Conservation (phyloP, 2,329 filamentous ascomycete species). For the Beauveria bassiana region DNA sequence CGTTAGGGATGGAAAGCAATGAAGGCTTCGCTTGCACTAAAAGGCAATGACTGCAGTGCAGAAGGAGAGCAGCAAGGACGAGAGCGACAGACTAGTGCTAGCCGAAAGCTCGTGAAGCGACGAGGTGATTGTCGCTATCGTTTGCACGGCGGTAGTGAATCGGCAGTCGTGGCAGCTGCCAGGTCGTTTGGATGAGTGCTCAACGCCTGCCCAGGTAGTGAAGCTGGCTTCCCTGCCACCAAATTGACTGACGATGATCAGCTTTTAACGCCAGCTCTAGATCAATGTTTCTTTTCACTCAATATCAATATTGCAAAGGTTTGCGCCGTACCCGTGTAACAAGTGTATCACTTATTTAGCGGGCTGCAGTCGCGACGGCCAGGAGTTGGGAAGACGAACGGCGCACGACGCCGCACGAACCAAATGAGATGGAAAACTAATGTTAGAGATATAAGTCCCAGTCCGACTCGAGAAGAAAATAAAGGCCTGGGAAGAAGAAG, state of each 20-base stretch:
- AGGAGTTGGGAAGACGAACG: neutral
- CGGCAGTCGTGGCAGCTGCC: conserved; percentile 7
- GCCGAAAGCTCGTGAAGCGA: neutral
- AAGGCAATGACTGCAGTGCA: neutral
- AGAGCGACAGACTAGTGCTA: neutral
- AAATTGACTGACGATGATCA: neutral
- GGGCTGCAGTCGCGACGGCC: neutral
- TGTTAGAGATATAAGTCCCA: neutral
- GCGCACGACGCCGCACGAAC: neutral
- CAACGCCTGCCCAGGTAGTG: neutral
- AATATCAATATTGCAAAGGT: neutral
- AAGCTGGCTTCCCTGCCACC: neutral
- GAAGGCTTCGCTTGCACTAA: neutral
- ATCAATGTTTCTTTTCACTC: neutral
- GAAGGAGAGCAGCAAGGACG: neutral
- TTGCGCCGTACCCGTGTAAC: conserved; percentile 2
- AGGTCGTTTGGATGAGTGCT: neutral
- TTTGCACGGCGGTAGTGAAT: conserved; percentile 10
- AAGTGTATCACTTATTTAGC: neutral
- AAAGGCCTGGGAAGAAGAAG: neutral
- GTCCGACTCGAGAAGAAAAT: neutral
- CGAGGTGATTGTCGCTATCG: neutral
- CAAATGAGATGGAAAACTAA: neutral
- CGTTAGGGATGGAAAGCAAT: conserved; percentile 15
- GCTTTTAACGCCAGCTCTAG: neutral